Evolutionary conservation across 768 basidiomycete species (phyloP), one percentile per base, ranked within the genome.

Genomic region (Coprinellus aureogranulatus): DNA sequence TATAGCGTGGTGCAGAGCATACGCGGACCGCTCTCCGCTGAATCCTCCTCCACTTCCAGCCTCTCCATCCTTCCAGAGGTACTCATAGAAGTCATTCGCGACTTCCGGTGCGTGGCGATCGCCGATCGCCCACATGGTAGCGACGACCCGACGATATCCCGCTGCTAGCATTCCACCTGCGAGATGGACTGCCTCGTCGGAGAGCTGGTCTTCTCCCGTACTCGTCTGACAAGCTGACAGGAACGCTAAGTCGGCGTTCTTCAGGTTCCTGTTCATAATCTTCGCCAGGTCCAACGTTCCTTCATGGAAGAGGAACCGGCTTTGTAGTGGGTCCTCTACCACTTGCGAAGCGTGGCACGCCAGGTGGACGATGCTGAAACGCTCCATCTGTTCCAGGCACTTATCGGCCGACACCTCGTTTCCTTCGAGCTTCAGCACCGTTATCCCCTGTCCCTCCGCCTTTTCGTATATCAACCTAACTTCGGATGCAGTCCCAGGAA

Each of bases 61-160:
- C 14, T 26, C 18, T 20, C 14, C 2, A 28, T 50, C 4, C 9
- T 22, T 11, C 3, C 39, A 5, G 48, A 60, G 20, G 26, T 57
- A 18, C 39, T 42, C 9, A 49, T 58, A 61, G 40, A 61, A 58
- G 14, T 26, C n/a, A 28, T 60, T 45, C 25, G 64, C 61, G 20
- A 65, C 31, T 1, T 45, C 28, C n/a, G 57, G 49, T 12, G 59
- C 64, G 46, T 59, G 30, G 18, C 44, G 20, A 30, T 62, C 64
- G n/a, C 37, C 50, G 45, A 76, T 73, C 5, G 67, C 66, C 75
- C 77, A 77, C 70, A 77, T 72, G 18, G 77, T 77, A 2, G 63
- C 75, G 10, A 78, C 61, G 3, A 74, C 72, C 22, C 73, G 52
- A 18, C 60, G 50, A 57, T 64, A 67, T 18, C 68, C 68, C 12